Evolutionary conservation across 2,329 filamentous ascomycete species (phyloP).

Genomic region (Periconia sp.): DNA sequence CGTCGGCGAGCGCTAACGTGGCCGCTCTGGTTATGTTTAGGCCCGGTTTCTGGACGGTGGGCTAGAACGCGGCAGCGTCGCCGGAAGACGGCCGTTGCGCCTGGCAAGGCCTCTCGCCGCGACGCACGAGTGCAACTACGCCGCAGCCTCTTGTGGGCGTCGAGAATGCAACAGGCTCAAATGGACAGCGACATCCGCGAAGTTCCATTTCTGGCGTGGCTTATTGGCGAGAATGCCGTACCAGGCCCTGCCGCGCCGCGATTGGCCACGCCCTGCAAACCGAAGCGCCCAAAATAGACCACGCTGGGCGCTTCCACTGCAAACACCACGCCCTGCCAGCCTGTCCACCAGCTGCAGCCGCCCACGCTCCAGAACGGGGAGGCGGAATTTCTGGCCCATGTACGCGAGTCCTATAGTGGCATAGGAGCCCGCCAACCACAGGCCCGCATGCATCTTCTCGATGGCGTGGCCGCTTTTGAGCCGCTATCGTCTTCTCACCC

Average conservation of each 20-base stretch:
- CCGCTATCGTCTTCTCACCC: constrained; percentile 39
- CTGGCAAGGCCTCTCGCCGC: too few species aligned
- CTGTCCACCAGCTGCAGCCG: constrained; percentile 15
- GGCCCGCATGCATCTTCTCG: constrained; percentile 20
- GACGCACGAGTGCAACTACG: too few species aligned
- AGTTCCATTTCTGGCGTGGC: constrained; percentile 15
- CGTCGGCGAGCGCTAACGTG: too few species aligned
- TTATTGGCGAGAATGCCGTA: constrained; percentile 37
- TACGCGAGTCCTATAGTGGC: constrained; percentile 15
- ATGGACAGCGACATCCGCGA: too few species aligned
- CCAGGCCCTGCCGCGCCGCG: constrained; percentile 14
- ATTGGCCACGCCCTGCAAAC: constrained; percentile 33
- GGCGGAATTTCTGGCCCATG: constrained; percentile 24
- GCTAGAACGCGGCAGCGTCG: too few species aligned
- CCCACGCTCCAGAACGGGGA: constrained; percentile 29
- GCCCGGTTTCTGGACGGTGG: too few species aligned
- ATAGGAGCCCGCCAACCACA: constrained; percentile 35
- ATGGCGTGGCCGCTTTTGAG: constrained; percentile 44
- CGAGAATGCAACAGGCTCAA: constrained; percentile 1
- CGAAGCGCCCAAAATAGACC: constrained; percentile 36
- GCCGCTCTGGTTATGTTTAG: too few species aligned
- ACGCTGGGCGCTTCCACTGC: constrained; percentile 38
- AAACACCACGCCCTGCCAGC: constrained; percentile 37
- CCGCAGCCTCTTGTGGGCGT: neutral
- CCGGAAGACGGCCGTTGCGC: too few species aligned